Evolutionary conservation across 306 rosid species (phyloP).

Genomic region (Neltuma alba): DNA sequence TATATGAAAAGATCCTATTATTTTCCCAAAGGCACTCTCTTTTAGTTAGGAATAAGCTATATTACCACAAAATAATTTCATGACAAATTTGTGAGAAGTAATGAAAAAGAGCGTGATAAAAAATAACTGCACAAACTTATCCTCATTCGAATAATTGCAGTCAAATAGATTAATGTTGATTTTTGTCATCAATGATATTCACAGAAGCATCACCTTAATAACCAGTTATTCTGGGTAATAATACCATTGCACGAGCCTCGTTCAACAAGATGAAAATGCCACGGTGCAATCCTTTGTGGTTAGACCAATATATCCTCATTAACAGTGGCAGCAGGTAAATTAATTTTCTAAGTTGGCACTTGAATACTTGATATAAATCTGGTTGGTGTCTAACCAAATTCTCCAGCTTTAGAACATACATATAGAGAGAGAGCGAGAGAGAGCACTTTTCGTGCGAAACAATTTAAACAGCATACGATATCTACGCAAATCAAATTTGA

Average conservation of each 20-base stretch:
- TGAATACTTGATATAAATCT: not conserved
- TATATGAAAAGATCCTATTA: not conserved
- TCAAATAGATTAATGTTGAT: not conserved
- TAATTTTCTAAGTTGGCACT: not conserved
- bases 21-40: not conserved
- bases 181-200: not conserved
- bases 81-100: not conserved
- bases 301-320: not conserved
- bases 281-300: not conserved
- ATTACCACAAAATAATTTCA: not conserved
- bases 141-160: not conserved
- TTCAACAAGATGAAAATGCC: conserved; percentile 5
- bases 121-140: not conserved
- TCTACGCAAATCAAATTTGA: too few species aligned
- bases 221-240: not conserved
- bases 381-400: not conserved
- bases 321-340: not conserved
- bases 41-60: not conserved
- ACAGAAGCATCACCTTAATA: conserved; percentile 14
- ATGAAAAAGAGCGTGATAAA: not conserved
- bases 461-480: too few species aligned
- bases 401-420: not conserved
- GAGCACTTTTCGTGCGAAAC: too few species aligned
- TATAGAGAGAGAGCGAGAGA: too few species aligned
- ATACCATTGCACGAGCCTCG: not conserved